phyloP scores from a whole-genome alignment of 176 grass and related monocot genomes.

The Poa annua region DNA sequence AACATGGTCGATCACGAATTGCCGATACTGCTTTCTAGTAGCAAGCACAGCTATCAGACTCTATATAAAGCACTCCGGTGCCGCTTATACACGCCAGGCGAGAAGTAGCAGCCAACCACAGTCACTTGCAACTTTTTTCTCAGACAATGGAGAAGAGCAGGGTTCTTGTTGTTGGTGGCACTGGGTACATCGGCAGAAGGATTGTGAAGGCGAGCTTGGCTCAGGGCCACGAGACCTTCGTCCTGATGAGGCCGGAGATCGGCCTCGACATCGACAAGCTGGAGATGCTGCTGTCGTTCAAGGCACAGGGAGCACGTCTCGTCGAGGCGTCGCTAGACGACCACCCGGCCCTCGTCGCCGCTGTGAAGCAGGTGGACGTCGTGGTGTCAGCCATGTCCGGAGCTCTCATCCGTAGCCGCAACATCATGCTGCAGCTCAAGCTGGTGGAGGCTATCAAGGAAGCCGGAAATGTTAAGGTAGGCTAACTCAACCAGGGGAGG shows the following conservation, averaged over 20 bases:
- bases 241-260: conserved; percentile 60
- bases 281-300: conserved; percentile 58
- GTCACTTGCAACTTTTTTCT: neutral
- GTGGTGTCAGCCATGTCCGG: conserved; percentile 60
- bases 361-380: conserved; percentile 62
- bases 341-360: conserved; percentile 47
- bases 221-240: conserved; percentile 49
- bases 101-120: neutral
- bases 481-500: neutral
- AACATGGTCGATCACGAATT: neutral
- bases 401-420: conserved; percentile 10
- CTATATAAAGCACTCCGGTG: neutral
- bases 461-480: conserved; percentile 70
- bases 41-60: neutral
- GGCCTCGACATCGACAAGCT: conserved; percentile 46
- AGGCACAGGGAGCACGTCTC: conserved; percentile 53
- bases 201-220: conserved; percentile 52
- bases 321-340: conserved; percentile 56
- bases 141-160: conserved; percentile 7
- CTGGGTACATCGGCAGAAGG: conserved; percentile 44
- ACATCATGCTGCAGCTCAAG: conserved; percentile 50
- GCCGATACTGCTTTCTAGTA: neutral
- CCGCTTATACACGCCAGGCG: neutral
- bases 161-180: conserved; percentile 53
- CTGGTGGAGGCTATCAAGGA: conserved; percentile 71